Conservation (phyloP, 2,329 filamentous ascomycete genomes). For the Exserohilum turcica region DNA sequence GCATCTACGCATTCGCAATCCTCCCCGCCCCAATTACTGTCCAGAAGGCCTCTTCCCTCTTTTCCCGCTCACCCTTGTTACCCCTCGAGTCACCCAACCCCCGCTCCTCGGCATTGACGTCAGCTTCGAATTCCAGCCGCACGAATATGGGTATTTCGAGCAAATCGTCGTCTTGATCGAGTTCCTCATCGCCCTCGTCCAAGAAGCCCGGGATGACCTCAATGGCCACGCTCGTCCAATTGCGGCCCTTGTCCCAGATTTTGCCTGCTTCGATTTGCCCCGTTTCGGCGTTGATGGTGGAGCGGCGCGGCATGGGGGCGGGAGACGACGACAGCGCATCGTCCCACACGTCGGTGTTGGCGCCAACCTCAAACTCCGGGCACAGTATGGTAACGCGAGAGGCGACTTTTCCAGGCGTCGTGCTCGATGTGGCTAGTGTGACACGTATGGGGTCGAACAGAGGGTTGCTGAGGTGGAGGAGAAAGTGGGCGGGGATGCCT, state of each 20-base stretch:
- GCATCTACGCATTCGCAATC: slow-evolving; percentile 59
- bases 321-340: slow-evolving; percentile 69
- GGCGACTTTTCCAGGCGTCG: slow-evolving; percentile 44
- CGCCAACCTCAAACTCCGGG: slow-evolving; percentile 90
- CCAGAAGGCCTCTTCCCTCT: slow-evolving; percentile 93
- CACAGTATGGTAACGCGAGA: slow-evolving; percentile 87
- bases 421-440: slow-evolving; percentile 77
- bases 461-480: slow-evolving; percentile 90
- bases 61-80: slow-evolving; percentile 70
- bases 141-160: slow-evolving; percentile 96
- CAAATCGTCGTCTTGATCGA: slow-evolving; percentile 63
- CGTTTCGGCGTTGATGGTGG: slow-evolving; percentile 27
- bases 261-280: slow-evolving; percentile 78
- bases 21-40: slow-evolving; percentile 86
- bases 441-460: slow-evolving; percentile 90
- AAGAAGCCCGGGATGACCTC: slow-evolving; percentile 73
- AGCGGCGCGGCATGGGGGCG: slow-evolving; percentile 44
- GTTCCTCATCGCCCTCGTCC: slow-evolving; percentile 15
- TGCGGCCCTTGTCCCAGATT: slow-evolving; percentile 91
- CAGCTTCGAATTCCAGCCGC: slow-evolving; percentile 84
- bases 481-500: slow-evolving; percentile 70
- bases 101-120: slow-evolving; percentile 62
- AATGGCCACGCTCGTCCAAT: slow-evolving; percentile 92
- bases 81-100: slow-evolving; percentile 44
- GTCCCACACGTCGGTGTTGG: slow-evolving; percentile 93